phyloP scores from a whole-genome alignment of 2,329 filamentous ascomycete species.

The Fusarium fujikuroi region DNA sequence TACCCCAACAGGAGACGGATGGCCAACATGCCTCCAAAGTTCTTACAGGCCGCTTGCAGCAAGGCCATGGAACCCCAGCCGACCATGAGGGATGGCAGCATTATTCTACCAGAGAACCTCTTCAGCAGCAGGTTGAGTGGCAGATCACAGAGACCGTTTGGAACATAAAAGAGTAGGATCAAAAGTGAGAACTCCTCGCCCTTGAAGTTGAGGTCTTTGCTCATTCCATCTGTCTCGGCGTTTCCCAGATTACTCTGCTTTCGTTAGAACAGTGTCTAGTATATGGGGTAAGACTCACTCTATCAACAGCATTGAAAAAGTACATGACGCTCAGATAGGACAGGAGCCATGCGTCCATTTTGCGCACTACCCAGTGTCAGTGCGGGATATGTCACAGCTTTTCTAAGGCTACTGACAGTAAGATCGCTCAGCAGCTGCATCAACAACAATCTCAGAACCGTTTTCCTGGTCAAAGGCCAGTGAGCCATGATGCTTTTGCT shows the following conservation, averaged over 20 bases:
- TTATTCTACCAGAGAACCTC: conserved; percentile 51
- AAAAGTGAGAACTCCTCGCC: conserved; percentile 57
- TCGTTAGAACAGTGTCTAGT: neutral
- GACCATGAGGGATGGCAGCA: conserved; percentile 54
- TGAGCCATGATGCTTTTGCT: neutral
- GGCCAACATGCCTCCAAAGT: conserved; percentile 52
- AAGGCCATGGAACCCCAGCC: conserved; percentile 58
- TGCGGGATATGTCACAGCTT: too few relatives aligned
- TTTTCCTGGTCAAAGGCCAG: neutral
- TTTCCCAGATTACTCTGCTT: conserved; percentile 58
- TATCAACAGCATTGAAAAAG: conserved; percentile 5
- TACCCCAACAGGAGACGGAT: conserved; percentile 1
- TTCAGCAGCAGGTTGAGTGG: conserved; percentile 45
- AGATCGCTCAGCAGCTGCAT: neutral
- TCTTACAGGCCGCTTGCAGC: conserved; percentile 56
- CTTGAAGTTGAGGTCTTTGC: conserved; percentile 52
- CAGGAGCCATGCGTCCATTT: conserved; percentile 8
- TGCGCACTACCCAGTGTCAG: neutral
- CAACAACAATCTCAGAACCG: neutral
- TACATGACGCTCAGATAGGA: conserved; percentile 7
- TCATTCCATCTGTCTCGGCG: conserved; percentile 59
- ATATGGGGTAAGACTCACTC: neutral
- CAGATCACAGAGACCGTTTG: conserved; percentile 46
- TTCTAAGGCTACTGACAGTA: neutral
- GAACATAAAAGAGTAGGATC: conserved; percentile 62